These are phyloP conservation scores for Leishmania arabica DNA, from an alignment of 208 protist genomes.

Conservation along the genomic window DNA sequence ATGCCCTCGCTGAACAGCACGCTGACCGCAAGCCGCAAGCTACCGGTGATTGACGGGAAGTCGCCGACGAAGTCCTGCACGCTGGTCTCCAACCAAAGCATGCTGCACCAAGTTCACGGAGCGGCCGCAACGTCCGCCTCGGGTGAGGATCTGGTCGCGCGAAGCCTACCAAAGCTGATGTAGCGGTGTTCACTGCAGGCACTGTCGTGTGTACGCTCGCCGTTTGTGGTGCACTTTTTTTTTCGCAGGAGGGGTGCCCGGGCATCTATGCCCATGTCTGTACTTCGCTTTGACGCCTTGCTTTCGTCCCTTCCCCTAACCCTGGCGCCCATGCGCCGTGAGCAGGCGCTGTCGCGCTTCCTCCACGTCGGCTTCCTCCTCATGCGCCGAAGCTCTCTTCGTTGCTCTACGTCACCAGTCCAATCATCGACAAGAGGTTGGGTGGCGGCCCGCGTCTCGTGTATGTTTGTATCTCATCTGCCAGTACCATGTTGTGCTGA, in stretches of 20 bases:
- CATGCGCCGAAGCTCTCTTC: not conserved
- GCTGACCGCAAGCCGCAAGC: slow-evolving; percentile 15
- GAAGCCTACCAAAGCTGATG: slow-evolving; percentile 23
- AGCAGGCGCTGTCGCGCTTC: not conserved
- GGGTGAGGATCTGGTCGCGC: slow-evolving; percentile 18
- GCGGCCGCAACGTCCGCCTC: slow-evolving; percentile 2
- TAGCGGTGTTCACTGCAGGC: not conserved
- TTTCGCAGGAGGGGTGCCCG: not conserved
- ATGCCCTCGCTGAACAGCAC: slow-evolving; percentile 27
- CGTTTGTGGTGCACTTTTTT: not conserved
- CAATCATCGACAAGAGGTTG: not conserved
- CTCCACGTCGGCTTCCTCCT: not conserved
- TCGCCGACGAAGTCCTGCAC: slow-evolving; percentile 22
- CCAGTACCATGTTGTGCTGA: not conserved
- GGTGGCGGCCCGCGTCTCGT: not conserved
- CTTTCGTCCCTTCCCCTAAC: not conserved
- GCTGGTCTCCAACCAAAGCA: not conserved
- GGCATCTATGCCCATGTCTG: not conserved
- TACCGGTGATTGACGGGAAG: slow-evolving; percentile 29
- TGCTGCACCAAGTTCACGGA: slow-evolving; percentile 4
- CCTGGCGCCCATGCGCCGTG: not conserved
- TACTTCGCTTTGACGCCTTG: not conserved
- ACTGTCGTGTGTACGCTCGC: not conserved
- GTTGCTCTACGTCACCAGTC: not conserved
- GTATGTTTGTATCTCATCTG: not conserved